Percentiles rank a stretch among this genome's conserved stretches.
Evolutionary conservation across 352 stramenopile genomes (phyloP).

Genomic region (Globisporangium takayamanum): DNA sequence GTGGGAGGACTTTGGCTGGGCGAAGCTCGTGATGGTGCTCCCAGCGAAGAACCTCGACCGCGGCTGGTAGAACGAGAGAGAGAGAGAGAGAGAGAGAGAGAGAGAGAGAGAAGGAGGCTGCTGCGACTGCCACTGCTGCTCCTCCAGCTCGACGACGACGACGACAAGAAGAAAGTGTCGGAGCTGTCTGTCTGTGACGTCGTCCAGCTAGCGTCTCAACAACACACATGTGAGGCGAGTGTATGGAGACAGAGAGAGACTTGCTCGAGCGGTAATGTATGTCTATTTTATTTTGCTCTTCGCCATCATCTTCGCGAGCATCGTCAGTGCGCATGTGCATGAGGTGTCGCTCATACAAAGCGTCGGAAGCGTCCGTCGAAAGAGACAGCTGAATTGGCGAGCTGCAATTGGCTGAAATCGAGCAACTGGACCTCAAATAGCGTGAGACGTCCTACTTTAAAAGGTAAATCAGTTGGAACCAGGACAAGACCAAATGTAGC

Average conservation of each 20-base stretch:
- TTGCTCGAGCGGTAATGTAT: slow-evolving; percentile 7
- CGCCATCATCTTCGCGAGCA: neutral
- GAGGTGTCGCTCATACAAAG: too few species aligned
- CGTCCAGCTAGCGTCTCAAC: neutral
- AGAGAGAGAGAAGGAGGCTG: neutral
- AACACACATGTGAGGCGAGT: neutral
- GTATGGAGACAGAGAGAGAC: too few species aligned
- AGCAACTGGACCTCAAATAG: too few species aligned
- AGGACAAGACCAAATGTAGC: neutral
- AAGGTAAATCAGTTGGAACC: neutral
- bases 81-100: neutral
- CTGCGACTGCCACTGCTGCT: neutral
- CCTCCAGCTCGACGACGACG: neutral
- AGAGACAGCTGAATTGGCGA: too few species aligned
- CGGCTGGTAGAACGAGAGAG: slow-evolving; percentile 41
- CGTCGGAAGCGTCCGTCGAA: too few species aligned
- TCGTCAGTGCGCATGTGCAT: neutral
- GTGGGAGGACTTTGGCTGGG: slow-evolving; percentile 82
- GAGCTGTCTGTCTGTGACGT: neutral
- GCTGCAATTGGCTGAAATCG: too few species aligned
- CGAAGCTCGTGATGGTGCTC: slow-evolving; percentile 71
- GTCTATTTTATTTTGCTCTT: slow-evolving; percentile 13
- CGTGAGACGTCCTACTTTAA: too few species aligned
- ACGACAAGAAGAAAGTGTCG: neutral
- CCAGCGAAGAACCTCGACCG: slow-evolving; percentile 53